Evolutionary conservation across 768 basidiomycete genomes (phyloP), one percentile per base, ranked within the genome.

Genomic region (Crepidotus variabilis): DNA sequence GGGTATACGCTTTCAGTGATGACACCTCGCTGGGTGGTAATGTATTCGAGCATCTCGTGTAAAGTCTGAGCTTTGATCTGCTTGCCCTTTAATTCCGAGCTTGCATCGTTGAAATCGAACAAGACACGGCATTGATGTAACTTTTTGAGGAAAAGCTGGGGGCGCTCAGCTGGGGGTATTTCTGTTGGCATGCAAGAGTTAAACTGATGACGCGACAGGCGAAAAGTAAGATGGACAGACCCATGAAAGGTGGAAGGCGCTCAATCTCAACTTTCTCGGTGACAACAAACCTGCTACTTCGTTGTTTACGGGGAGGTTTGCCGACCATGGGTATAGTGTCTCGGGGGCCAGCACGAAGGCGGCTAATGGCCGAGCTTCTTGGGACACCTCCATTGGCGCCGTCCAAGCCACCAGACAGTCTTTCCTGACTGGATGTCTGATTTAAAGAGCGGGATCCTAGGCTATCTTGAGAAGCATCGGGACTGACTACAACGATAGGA

Each of bases 31-130:
- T 96, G 94, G 24, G 92, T 93, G 57, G 95, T 98, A 72, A 99
- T 97, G 70, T 98, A 98, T 69, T 99, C 97, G 68, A 99, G 81
- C 92, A 99, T 92, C 76, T 99, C 97, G 62, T 97, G 92, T 59
- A 99, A 75, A 13, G 97, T 93, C 71, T 97, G 94, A 1, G 95
- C 92, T 78, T 99, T 99, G 75, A 98, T 91, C 72, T 98, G 96
- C 76, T 99, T 99, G 62, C 94, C 95, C 71, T 89, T 91, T 67
- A 99, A 82, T 65, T 99, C 97, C 24, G 91, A 80, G 65, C 91
- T 95, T 47, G 94, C 91, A 69, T 99, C 97, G 69, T 98, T 98
- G 74, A 99, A 99, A 75, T 99, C 97, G 72, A 99, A 99, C 43
- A 99, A 76, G 60, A 98, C 94, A 55, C 90, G 87, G 75, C 96